Conservation (phyloP, 2,329 filamentous ascomycete genomes). For the Sclerotinia spermophila region DNA sequence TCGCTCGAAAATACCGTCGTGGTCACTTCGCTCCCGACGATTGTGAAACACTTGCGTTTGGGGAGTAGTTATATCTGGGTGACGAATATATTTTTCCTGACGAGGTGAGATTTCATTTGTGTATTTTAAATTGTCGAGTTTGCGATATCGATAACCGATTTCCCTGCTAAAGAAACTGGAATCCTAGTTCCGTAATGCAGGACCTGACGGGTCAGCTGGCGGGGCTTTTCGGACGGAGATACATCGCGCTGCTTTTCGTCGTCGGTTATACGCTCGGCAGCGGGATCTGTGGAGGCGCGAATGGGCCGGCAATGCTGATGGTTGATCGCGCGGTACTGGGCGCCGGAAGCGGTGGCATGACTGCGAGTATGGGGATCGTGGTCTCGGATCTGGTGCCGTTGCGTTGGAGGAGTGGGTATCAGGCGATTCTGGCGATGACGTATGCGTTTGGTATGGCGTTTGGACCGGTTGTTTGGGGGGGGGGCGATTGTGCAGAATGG, state of each 20-base stretch:
- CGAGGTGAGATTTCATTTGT: background rate
- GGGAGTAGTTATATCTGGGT: slow-evolving; percentile 17
- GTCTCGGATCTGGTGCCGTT: slow-evolving; percentile 49
- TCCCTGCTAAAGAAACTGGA: too few species aligned
- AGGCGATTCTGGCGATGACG: slow-evolving; percentile 34
- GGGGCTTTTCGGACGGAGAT: background rate
- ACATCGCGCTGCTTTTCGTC: slow-evolving; percentile 27
- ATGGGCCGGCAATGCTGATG: slow-evolving; percentile 46
- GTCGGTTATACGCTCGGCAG: slow-evolving; percentile 50
- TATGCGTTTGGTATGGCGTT: slow-evolving; percentile 23
- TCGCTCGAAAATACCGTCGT: slow-evolving; percentile 6
- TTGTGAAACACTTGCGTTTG: background rate
- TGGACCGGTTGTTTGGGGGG: slow-evolving; percentile 15
- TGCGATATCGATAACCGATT: too few species aligned
- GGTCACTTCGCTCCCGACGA: slow-evolving; percentile 10
- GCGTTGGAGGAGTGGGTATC: slow-evolving; percentile 43
- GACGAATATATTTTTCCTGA: slow-evolving; percentile 17
- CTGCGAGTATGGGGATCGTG: slow-evolving; percentile 45
- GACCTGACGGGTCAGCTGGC: slow-evolving; percentile 14
- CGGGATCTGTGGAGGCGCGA: slow-evolving; percentile 48
- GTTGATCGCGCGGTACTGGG: slow-evolving; percentile 46
- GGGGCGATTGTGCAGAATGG: slow-evolving; percentile 24
- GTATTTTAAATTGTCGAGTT: background rate
- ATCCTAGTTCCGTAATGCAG: slow-evolving; percentile 9
- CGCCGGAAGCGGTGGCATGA: slow-evolving; percentile 45